Conservation (phyloP, 2,329 filamentous ascomycete species). For the Cercospora janseana region DNA sequence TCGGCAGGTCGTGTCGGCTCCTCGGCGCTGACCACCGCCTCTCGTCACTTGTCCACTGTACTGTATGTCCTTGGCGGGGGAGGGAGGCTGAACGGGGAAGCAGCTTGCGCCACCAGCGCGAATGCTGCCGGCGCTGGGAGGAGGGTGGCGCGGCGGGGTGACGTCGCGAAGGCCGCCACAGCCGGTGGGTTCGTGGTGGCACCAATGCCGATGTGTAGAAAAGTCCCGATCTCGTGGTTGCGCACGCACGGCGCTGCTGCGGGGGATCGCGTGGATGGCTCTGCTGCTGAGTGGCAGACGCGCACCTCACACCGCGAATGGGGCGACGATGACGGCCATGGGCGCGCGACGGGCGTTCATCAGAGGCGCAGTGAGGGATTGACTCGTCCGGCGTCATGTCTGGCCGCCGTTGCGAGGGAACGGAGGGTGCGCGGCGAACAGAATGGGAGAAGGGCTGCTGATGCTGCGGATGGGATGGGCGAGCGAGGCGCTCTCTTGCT, state of each 20-base stretch:
- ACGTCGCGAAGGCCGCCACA: conserved; percentile 9
- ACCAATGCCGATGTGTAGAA: conserved; percentile 14
- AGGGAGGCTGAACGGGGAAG: background rate
- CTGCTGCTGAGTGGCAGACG: background rate
- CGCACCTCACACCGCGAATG: too few relatives aligned
- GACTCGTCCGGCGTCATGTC: too few relatives aligned
- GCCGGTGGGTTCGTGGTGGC: background rate
- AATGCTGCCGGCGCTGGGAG: background rate
- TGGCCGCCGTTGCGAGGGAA: too few relatives aligned
- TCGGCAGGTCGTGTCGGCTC: background rate
- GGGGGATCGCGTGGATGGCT: background rate
- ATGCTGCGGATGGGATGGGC: background rate
- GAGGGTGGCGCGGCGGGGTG: too few relatives aligned
- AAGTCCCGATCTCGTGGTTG: conserved; percentile 11
- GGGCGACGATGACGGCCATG: too few relatives aligned
- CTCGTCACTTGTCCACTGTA: background rate
- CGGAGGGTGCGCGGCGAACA: too few relatives aligned
- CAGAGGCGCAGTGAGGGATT: too few relatives aligned
- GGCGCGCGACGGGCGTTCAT: too few relatives aligned
- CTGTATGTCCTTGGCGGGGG: background rate
- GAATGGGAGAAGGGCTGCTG: background rate
- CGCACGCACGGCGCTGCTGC: background rate
- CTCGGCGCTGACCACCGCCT: too few relatives aligned
- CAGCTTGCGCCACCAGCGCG: background rate
- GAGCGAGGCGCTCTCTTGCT: background rate